These are phyloP conservation scores for Moricandia arvensis DNA, from an alignment of 345 rosid genomes.

Conservation along the genomic window DNA sequence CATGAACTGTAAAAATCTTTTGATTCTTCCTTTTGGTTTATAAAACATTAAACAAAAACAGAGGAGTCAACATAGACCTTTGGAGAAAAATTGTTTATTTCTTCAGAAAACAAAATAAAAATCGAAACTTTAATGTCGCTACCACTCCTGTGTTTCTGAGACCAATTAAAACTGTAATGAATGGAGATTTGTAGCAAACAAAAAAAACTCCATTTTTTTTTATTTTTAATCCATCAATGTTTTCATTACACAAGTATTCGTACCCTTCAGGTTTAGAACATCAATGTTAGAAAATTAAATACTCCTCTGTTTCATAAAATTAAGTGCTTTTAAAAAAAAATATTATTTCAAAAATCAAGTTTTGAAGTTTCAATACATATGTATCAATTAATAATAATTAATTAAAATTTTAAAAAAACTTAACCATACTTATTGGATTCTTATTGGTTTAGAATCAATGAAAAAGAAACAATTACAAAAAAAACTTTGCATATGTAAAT, in stretches of 20 bases:
- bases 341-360: too few species aligned
- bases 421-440: too few species aligned
- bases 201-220: too few species aligned
- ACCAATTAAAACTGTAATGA: not conserved
- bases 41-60: not conserved
- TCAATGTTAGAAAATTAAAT: too few species aligned
- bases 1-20: conserved; percentile 38
- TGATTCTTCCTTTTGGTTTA: not conserved
- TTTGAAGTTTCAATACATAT: too few species aligned
- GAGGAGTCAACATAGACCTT: conserved; percentile 26
- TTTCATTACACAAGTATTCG: not conserved
- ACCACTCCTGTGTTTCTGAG: not conserved
- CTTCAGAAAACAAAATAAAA: not conserved
- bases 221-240: not conserved
- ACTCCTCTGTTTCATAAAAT: too few species aligned
- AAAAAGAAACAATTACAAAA: too few species aligned
- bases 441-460: too few species aligned
- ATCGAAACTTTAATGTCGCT: not conserved
- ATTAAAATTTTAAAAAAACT: too few species aligned
- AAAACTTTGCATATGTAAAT: too few species aligned
- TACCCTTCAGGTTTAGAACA: conserved; percentile 23
- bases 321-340: too few species aligned
- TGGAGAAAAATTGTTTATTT: not conserved
- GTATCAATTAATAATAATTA: too few species aligned
- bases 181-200: not conserved